Evolutionary conservation across 768 basidiomycete species (phyloP), one percentile per base, ranked within the genome.

Genomic region (Tylopilus felleus): DNA sequence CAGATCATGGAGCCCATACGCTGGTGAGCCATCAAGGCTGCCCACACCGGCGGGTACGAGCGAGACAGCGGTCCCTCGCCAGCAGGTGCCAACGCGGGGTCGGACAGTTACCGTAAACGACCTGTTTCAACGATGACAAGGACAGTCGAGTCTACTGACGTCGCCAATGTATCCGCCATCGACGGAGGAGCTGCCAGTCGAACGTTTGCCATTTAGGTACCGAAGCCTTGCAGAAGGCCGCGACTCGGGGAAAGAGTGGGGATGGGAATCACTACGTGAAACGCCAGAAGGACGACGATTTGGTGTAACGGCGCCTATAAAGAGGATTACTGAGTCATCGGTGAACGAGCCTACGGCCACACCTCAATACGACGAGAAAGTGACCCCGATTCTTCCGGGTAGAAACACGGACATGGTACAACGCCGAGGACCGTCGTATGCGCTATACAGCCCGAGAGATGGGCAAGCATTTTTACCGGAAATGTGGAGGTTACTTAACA

Each of bases 121-220:
- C 41, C 41, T 29, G 33, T 33, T 5, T 14, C 33, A 33, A 14
- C 33, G n/a, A 33, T 33, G 31, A 10, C 31, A 13, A 48, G 16
- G 2, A n/a, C 38, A 12, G 35, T 17, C 14, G 23, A 42, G 38
- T n/a, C 27, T 12, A 47, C 42, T 25, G n/a, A 58, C 64, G 39
- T 60, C 67, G 56, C 43, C 25, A 56, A 36, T 5, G 49, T 35
- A 69, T 67, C 67, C 67, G 67, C 67, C 65, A 50, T 60, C 17
- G 58, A 65, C 63, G 67, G 67, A 62, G 27, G 13, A 53, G 29
- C 14, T 47, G 39, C 21, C 21, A 40, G 10, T 19, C 51, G 19
- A 56, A 40, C 45, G 33, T 43, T 13, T 52, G 19, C 35, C 5
- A 39, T 49, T 27, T 46, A 58, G 59, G 43, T 42, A 55, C 52